Base-by-base conservation (phyloP, 2,329 filamentous ascomycete species). In the Parafenestella ontariensis region DNA sequence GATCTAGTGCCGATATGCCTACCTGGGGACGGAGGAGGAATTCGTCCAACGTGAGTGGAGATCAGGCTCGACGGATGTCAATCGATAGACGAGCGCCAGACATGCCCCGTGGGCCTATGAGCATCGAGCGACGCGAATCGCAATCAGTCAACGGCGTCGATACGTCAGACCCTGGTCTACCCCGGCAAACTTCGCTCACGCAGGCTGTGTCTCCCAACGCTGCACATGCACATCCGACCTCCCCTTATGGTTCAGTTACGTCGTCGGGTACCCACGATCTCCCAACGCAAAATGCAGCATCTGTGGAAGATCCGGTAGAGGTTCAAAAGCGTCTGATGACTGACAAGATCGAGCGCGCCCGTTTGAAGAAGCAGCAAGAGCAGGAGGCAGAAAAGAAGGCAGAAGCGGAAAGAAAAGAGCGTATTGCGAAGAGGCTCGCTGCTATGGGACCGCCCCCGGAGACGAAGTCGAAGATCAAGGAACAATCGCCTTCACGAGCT, bases 1-100 rank as follows among this genome's bases (percentile, higher is more conserved):
- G 92, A 56, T 84, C 85, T 31, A 86, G 90, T 56, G 87, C 89
- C 61, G 87, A 86, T 55, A 77, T 75, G 31, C 75, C 80, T 11
- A 81, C 86, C 2, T 93, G 90, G 80, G 84, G 83, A 33, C 87
- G 92, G 61, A 87, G 92, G 57, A 88, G 94, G 59, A 90, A 90
- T 53, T 97, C 94, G 15, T 98, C 94, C 2, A 96, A 92, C 69
- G 89, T 96, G 36, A 97, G 93, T 73, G 92, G 91, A 50, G 90
- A 90, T 54, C 96, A 92, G 73, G 83, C 83, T 64, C 85, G 89
- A 63, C 86, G 89, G 29, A 82, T 84, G 78, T 87, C 85, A 1
- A 78, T 83, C 61, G 79, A 79, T 58, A 80, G 80, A 58, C 73
- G 77, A 52, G 79, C 79, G 47, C 74, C 77, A 20, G 72, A 75